These are phyloP conservation scores for Triticum dicoccoides DNA, from an alignment of 176 grass and related monocot species.

Conservation along the genomic window DNA sequence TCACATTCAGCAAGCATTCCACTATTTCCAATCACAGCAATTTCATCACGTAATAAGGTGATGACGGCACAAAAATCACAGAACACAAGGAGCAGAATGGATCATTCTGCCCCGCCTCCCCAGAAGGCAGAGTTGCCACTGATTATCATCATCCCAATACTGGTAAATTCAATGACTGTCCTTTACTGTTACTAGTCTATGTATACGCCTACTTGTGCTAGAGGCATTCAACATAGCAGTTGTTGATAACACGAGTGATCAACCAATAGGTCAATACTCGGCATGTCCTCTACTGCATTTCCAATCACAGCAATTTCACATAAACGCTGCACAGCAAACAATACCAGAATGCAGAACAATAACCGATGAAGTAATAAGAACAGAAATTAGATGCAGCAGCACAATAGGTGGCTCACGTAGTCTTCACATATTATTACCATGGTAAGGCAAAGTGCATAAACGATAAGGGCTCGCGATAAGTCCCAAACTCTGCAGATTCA, in stretches of 20 bases:
- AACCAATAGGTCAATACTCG: neutral
- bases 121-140: neutral
- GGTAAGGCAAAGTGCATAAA: neutral
- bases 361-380: neutral
- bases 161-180: neutral
- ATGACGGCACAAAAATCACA: neutral
- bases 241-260: neutral
- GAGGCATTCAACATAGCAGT: neutral
- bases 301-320: neutral
- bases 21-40: neutral
- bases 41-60: neutral
- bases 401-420: slow-evolving; percentile 7
- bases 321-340: neutral
- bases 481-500: neutral
- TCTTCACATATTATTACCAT: slow-evolving; percentile 41
- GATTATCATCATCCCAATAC: neutral
- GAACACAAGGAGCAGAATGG: neutral
- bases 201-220: neutral
- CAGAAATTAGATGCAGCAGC: neutral
- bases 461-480: neutral
- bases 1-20: neutral
- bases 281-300: neutral
- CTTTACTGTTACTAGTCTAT: neutral
- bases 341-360: slow-evolving; percentile 1
- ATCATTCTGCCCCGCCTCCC: neutral